Evolutionary conservation across 1,284 basidiomycete species (phyloP), one percentile per base, ranked within the genome.

Genomic region (Leccinum cinnamomeum): DNA sequence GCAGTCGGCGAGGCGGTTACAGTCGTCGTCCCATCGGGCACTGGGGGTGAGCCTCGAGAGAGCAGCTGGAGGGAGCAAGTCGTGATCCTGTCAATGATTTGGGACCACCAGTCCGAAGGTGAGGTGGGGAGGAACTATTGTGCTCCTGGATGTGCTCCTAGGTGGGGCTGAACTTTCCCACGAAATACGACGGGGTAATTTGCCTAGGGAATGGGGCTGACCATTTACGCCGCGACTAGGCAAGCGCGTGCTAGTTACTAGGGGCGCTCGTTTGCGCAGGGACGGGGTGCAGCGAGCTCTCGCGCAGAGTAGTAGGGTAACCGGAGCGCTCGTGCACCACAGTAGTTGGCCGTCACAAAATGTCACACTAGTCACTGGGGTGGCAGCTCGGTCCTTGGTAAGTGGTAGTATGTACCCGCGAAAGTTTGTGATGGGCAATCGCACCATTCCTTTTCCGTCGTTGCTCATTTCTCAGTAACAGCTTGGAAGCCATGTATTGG

Each of bases 101-200:
- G 57, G 18, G 48, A 51, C 65, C 67, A 70, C 72, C 72, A 72
- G 51, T 82, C 76, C 80, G 80, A 82, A 62, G 64, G 18, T 70
- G 79, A 51, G 62, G 64, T 37, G 57, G 71, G 39, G 0, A 63
- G 54, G 30, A 71, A 68, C 54, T 62, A 64, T 90, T 90, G 67
- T 87, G 74, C 67, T 89, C 86, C 11, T 75, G 69, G 25, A 89
- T 77, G 72, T 91, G 89, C 44, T 81, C 86, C 61, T 82, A 80
- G 0, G 86, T 89, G 0, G 82, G 81, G 1, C 78, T 74, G 1
- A 78, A 33, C 10, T 33, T 33, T 33, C 33, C 33, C 33, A 33
- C 33, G 33, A 33, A 33, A 33, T 33, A 33, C 33, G 33, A 33
- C 33, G 33, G 33, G 33, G 33, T 33, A 33, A 33, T 33, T 33